Base-by-base conservation (phyloP, 2,329 filamentous ascomycete species). In the Aspergillus costaricaensis region DNA sequence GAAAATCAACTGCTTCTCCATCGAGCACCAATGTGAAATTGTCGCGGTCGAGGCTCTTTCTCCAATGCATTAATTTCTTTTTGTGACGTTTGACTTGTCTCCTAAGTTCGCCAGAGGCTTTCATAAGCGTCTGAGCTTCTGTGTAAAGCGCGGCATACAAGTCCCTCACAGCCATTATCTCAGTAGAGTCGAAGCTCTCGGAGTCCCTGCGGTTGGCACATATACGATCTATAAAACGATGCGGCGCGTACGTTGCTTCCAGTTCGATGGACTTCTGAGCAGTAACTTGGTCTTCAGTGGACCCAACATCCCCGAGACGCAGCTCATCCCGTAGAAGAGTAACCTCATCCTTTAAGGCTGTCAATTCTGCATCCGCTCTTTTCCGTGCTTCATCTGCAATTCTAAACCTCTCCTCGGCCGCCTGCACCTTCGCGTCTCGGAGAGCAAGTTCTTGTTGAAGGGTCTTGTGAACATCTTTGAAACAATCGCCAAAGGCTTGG, bases 111-210 rank as follows among this genome's bases (percentile, higher is more conserved):
- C 58, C 66, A 59, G 68, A 73, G 2, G 70, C 70, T 19, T 66
- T 55, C 5, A 69, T 39, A 19, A 78, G 63, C 9, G 63, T 72
- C 41, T 65, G 59, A 12, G 72, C 50, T 54, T 75, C 72, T 8
- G 57, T 52, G 49, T 77, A 78, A 15, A 78, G 65, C 9, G 70
- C 64, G 2, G 62, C 57, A 64, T 79, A 79, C 62, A 69, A 70
- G 5, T 61, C 32, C n/a, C 65, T 65, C 27, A 77, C 55, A 5
- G 56, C 57, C 50, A 67, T 52, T 30, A 64, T 62, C 15, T 69
- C 58, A 32, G 61, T 61, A 30, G 61, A 39, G 27, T 67, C 55
- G n/a, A 57, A 38, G 21, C 55, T 44, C 7, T 44, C 32, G 19
- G 41, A 25, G 8, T 59, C 44, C 27, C 51, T 43, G 41, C 54